phyloP scores from a whole-genome alignment of 2,329 filamentous ascomycete genomes.

The Westerdykella sp. region DNA sequence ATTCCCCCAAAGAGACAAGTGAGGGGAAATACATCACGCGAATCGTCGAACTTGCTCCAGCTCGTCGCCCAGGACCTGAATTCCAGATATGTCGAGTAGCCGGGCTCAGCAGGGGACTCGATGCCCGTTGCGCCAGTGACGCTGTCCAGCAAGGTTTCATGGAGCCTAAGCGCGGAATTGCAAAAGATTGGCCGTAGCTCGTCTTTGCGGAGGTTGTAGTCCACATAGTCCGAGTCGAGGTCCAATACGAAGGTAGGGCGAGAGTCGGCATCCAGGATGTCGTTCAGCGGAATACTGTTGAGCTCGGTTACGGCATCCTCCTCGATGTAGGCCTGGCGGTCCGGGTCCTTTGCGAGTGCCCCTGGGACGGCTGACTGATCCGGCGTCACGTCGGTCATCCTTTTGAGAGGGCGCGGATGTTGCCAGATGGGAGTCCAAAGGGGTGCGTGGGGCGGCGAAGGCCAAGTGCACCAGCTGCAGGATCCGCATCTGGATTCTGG shows the following conservation, averaged over 20 bases:
- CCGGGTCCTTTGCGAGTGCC: background rate
- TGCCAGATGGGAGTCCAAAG: too few species aligned
- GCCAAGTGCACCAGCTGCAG: too few species aligned
- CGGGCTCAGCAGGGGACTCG: background rate
- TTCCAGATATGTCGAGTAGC: slow-evolving; percentile 24
- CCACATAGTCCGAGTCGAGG: slow-evolving; percentile 22
- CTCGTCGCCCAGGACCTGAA: slow-evolving; percentile 42
- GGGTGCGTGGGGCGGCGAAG: too few species aligned
- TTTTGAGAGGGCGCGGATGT: too few species aligned
- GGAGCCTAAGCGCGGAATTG: slow-evolving; percentile 25
- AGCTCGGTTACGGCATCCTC: slow-evolving; percentile 16
- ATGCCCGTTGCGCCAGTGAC: slow-evolving; percentile 9
- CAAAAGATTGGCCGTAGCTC: slow-evolving; percentile 25
- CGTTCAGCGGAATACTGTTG: slow-evolving; percentile 19
- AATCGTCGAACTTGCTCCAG: slow-evolving; percentile 41
- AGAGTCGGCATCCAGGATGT: slow-evolving; percentile 28
- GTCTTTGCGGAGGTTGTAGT: slow-evolving; percentile 4
- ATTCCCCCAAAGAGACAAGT: slow-evolving; percentile 31
- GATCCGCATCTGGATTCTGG: too few species aligned
- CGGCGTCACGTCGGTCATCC: background rate
- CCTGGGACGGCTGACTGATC: background rate
- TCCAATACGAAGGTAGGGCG: slow-evolving; percentile 30
- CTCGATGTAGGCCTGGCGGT: slow-evolving; percentile 5
- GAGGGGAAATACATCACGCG: slow-evolving; percentile 42
- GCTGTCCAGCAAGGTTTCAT: slow-evolving; percentile 23